Base-by-base conservation (phyloP, 495 filamentous ascomycete species). In the Daldinia decipiens region DNA sequence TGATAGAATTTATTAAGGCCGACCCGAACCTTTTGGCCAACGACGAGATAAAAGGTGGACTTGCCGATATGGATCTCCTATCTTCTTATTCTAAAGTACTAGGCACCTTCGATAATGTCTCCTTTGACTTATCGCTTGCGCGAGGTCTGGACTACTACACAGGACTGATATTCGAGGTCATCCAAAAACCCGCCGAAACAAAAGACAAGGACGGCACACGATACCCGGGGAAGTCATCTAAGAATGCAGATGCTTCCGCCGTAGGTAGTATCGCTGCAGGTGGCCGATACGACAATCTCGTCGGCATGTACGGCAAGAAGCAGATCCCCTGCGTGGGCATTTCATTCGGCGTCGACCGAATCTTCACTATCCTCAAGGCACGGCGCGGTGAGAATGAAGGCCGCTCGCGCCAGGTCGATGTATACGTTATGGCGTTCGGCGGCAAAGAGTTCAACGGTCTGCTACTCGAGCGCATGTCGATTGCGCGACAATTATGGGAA, bases 81-180 rank as follows among this genome's bases (percentile, higher is more conserved):
- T 88, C 92, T 78, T 83, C 85, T 54, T 94, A 93, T 77, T 83
- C 93, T 4, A 86, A 92, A 58, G 86, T 85, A 3, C 90, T 91
- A 73, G 82, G 82, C 29, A 85, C 91, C n/a, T 82, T 90, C 62
- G 86, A 90, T 47, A 84, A 75, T 8, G 60, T 82, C n/a, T 81
- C 78, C 21, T 81, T 82, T 32, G 80, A 82, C 66, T 71, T 82
- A 5, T 82, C 80, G 11, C 79, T 82, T 34, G 91, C 90, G 4
- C 86, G 90, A 53, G 90, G 90, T 9, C 82, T 94, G 24, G 92
- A 94, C 77, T 94, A 94, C 79, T 93, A 94, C 80, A 93, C 92
- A 8, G 91, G 91, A 34, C 83, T 94, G 34, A 94, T 94, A 77
- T 94, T 89, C 81, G 92, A 94, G 74, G 89, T 94, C 36, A 81